Evolutionary conservation across 768 basidiomycete species (phyloP), one percentile per base, ranked within the genome.

Genomic region (Naganishia vishniacii): DNA sequence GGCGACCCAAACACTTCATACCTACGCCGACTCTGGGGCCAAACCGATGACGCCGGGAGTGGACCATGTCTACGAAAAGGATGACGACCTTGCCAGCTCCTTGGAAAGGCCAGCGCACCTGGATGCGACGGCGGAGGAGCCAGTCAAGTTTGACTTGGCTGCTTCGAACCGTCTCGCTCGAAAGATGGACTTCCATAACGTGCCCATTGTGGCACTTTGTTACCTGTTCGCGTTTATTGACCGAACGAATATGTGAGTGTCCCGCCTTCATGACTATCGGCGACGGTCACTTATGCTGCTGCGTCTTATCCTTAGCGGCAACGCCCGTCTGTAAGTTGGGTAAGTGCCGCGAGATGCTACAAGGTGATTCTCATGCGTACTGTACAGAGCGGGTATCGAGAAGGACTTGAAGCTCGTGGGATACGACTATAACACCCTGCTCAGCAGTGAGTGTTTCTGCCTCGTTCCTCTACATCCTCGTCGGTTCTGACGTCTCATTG

Each of bases 351-450:
- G 6, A 3, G 31, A 51, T 15, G 49, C 4, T 6, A 18, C 49
- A 9, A 4, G 4, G 3, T 15, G 15, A 28, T 4, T n/a, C 49
- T 51, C 5, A 51, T 32, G 8, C 2, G 16, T 20, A 3, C 7
- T 3, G 4, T 7, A 51, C 31, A 51, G 49, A 34, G 73, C 73
- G 0, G 73, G 71, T 1, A 49, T 72, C 8, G 73, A 72, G 67
- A 65, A 64, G 59, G 68, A 74, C 29, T 61, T 74, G 9, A 32
- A 48, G 0, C 53, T 74, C 7, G 32, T 32, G 4, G 71, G 70
- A 16, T 73, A 64, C 23, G 70, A 66, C 47, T 63, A 67, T 46
- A 44, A 65, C 18, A 49, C 49, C 1, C 61, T 68, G 23, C 59
- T 61, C 59, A 61, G 59, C 23, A 62, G 59, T 60, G 28, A 60